Conservation (phyloP, 2,329 filamentous ascomycete species). For the Beauveria pseudobassiana region DNA sequence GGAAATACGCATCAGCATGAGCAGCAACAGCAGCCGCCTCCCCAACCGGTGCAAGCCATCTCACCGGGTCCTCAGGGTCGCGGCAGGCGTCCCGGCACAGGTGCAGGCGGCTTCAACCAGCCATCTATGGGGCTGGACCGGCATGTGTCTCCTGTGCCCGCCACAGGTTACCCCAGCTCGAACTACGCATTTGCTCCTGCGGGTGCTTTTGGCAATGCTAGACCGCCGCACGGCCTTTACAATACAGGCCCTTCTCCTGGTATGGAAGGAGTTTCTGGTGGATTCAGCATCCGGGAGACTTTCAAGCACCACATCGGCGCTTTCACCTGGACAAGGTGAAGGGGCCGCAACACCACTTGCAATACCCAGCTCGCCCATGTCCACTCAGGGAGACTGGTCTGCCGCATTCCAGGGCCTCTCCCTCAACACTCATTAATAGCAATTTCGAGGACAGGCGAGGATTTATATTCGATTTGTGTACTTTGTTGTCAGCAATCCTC, state of each 20-base stretch:
- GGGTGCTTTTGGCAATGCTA: constrained; percentile 26
- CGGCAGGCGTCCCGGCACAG: constrained; percentile 33
- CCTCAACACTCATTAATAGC: constrained; percentile 51
- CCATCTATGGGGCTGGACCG: constrained; percentile 35
- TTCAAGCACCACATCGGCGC: constrained; percentile 39
- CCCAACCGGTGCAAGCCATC: constrained; percentile 1
- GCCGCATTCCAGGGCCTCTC: constrained; percentile 63
- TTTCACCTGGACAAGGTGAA: constrained; percentile 34
- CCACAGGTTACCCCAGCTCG: constrained; percentile 27
- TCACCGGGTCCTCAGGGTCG: constrained; percentile 20
- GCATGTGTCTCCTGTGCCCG: constrained; percentile 28
- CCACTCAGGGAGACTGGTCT: constrained; percentile 51
- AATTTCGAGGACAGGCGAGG: not conserved
- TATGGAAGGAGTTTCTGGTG: constrained; percentile 23
- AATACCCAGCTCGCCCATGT: constrained; percentile 34
- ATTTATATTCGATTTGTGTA: constrained; percentile 6
- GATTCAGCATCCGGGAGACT: constrained; percentile 33
- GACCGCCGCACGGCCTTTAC: constrained; percentile 21
- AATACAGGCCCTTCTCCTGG: constrained; percentile 20
- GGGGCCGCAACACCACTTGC: constrained; percentile 28
- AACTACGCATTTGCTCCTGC: constrained; percentile 29
- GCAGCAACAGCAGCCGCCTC: constrained; percentile 27
- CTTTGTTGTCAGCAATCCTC: not conserved
- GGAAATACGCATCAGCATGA: constrained; percentile 31
- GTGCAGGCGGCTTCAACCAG: constrained; percentile 30